phyloP scores from a whole-genome alignment of 2,329 filamentous ascomycete species.

The Endothia cerciana region DNA sequence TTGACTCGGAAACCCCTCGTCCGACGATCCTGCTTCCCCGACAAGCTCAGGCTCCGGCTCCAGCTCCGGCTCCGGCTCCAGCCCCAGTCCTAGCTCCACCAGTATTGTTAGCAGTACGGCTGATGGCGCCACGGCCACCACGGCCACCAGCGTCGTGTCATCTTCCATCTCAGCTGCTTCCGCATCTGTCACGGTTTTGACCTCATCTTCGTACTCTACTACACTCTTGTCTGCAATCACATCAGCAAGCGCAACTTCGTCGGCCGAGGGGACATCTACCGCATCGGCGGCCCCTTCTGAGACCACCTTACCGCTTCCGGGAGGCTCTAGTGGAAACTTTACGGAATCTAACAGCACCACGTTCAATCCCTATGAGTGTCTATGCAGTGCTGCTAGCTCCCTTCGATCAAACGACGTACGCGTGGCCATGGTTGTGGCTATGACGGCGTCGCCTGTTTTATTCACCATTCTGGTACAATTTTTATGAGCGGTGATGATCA shows the following conservation, averaged over 20 bases:
- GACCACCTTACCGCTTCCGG: slow-evolving; percentile 18
- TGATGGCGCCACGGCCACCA: slow-evolving; percentile 1
- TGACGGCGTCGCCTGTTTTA: slow-evolving; percentile 19
- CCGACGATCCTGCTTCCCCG: slow-evolving; percentile 16
- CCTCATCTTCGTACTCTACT: slow-evolving; percentile 8
- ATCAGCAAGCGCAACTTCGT: slow-evolving; percentile 23
- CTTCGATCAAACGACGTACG: background rate
- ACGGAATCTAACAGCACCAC: background rate
- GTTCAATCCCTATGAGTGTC: slow-evolving; percentile 16
- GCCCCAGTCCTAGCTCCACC: slow-evolving; percentile 5
- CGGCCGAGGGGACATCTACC: slow-evolving; percentile 27
- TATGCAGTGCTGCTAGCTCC: slow-evolving; percentile 16
- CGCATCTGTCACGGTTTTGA: slow-evolving; percentile 10
- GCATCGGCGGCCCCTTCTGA: slow-evolving; percentile 20
- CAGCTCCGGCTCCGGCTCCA: background rate
- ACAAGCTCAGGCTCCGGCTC: slow-evolving; percentile 6
- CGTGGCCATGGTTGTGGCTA: slow-evolving; percentile 2
- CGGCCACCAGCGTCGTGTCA: background rate
- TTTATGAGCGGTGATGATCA: slow-evolving; percentile 25
- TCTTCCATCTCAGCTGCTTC: slow-evolving; percentile 4
- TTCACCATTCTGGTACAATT: slow-evolving; percentile 20
- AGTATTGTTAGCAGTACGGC: background rate
- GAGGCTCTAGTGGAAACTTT: slow-evolving; percentile 17
- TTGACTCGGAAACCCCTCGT: slow-evolving; percentile 22
- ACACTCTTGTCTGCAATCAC: slow-evolving; percentile 14